A percentile compares a stretch with the other conserved stretches of the same genome.
Evolutionary conservation across 768 basidiomycete genomes (phyloP).

Genomic region (Epithele typhae): DNA sequence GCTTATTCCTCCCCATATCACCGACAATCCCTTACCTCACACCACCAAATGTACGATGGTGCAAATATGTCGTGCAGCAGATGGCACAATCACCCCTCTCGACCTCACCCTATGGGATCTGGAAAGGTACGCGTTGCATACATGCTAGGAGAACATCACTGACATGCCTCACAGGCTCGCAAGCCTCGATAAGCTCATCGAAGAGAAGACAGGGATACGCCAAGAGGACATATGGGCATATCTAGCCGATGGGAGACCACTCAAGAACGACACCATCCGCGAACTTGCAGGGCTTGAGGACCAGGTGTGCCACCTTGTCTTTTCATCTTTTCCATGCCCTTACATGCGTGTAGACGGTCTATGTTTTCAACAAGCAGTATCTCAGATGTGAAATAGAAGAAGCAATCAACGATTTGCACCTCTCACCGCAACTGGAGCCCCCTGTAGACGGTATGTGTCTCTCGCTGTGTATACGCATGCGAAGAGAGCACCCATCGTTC

Average conservation of each 20-base stretch:
- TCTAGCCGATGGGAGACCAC: constrained; percentile 71
- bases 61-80: constrained; percentile 39
- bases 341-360: constrained; percentile 50
- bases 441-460: constrained; percentile 57
- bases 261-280: constrained; percentile 66
- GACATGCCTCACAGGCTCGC: constrained; percentile 40
- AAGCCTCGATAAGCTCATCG: constrained; percentile 67
- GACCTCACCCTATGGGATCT: constrained; percentile 72
- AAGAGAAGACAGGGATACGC: constrained; percentile 67
- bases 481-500: background rate
- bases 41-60: constrained; percentile 24
- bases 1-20: background rate
- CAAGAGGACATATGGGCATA: constrained; percentile 71
- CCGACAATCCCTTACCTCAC: too few species aligned
- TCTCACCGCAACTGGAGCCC: constrained; percentile 62
- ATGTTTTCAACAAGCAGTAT: constrained; percentile 80
- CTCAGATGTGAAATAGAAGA: constrained; percentile 66
- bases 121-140: constrained; percentile 48
- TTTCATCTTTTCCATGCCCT: background rate
- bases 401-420: constrained; percentile 57
- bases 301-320: constrained; percentile 46
- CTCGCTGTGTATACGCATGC: background rate
- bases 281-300: constrained; percentile 73
- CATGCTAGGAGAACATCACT: background rate
- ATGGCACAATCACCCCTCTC: constrained; percentile 40